phyloP scores from a whole-genome alignment of 805 yeast genomes.

The Candida arabinofermentans region DNA sequence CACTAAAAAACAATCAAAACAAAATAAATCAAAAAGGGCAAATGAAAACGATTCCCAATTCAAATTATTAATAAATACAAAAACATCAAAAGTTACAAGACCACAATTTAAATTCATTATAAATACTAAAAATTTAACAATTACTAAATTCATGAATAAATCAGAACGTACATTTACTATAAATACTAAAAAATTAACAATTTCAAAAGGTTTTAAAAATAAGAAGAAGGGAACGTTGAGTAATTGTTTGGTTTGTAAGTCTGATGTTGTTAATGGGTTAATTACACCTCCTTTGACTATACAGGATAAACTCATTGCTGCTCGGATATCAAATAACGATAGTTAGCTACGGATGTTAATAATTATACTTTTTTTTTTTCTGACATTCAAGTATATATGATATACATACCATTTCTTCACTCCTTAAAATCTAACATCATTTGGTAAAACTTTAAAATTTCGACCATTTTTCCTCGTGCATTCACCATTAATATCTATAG shows the following conservation, averaged over 20 bases:
- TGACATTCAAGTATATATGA: not conserved
- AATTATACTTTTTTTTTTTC: not conserved
- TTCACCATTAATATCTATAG: slow-evolving; percentile 48
- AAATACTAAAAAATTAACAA: too few relatives aligned
- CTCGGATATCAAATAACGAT: too few relatives aligned
- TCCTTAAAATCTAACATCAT: slow-evolving; percentile 54
- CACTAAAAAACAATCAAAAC: too few relatives aligned
- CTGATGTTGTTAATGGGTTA: too few relatives aligned
- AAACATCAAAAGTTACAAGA: not conserved
- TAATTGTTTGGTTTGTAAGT: too few relatives aligned
- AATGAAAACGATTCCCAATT: too few relatives aligned
- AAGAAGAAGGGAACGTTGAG: too few relatives aligned
- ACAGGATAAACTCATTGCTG: too few relatives aligned
- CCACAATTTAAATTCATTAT: not conserved
- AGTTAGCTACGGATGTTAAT: not conserved
- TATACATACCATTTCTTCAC: not conserved
- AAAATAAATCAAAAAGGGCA: too few relatives aligned
- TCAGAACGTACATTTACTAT: too few relatives aligned
- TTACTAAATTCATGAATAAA: not conserved
- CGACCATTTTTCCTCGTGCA: slow-evolving; percentile 62
- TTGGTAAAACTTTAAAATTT: slow-evolving; percentile 56
- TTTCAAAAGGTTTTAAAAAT: too few relatives aligned
- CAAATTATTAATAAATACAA: not conserved
- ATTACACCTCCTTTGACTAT: too few relatives aligned
- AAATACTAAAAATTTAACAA: not conserved